Conservation (phyloP, 345 rosid species). For the Gynandropsis gynandra region DNA sequence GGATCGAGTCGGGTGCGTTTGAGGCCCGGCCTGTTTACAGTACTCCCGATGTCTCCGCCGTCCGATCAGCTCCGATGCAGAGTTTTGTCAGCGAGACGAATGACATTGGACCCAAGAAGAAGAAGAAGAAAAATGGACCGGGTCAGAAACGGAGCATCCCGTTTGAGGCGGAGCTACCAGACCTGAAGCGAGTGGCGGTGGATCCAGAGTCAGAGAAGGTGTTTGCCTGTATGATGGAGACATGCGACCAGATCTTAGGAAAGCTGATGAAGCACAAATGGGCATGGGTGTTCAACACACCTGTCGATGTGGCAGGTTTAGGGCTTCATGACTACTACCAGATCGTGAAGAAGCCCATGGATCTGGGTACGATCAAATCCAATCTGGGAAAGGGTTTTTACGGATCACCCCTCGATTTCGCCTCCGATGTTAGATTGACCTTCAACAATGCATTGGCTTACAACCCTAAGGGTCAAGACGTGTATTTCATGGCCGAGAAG, state of each 20-base stretch:
- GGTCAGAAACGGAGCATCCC: constrained; percentile 39
- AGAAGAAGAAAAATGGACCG: constrained; percentile 45
- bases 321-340: constrained; percentile 58
- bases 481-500: constrained; percentile 49
- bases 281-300: constrained; percentile 51
- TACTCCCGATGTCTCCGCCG: background rate
- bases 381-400: constrained; percentile 43
- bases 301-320: constrained; percentile 60
- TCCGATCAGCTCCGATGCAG: constrained; percentile 36
- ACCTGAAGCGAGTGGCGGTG: constrained; percentile 13
- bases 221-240: constrained; percentile 28
- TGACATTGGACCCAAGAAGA: constrained; percentile 23
- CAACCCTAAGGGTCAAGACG: constrained; percentile 70
- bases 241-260: constrained; percentile 51
- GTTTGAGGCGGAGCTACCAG: constrained; percentile 13
- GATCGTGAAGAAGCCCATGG: constrained; percentile 67
- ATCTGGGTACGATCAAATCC: constrained; percentile 64
- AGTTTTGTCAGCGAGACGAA: constrained; percentile 28
- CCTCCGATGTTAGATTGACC: constrained; percentile 64
- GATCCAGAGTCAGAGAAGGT: constrained; percentile 24
- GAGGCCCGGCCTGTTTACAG: constrained; percentile 19
- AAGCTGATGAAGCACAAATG: constrained; percentile 67
- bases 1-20: constrained; percentile 38
- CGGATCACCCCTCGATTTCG: constrained; percentile 55
- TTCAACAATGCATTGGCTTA: constrained; percentile 68